Evolutionary conservation across 2,329 filamentous ascomycete species (phyloP).

Genomic region (Aspergillus arachidicola): DNA sequence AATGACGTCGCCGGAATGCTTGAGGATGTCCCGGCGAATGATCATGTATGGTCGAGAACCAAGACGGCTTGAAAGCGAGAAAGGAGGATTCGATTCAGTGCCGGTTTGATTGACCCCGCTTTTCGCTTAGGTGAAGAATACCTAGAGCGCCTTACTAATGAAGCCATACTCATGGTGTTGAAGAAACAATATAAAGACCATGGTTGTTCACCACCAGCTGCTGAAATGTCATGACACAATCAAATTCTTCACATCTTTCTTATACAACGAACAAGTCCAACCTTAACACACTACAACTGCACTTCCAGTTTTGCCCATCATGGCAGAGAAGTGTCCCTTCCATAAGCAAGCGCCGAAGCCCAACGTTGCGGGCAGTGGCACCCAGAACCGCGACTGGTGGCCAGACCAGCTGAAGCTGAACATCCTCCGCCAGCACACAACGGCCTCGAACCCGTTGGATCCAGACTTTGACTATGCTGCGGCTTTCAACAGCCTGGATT

Average conservation of each 20-base stretch:
- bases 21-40: neutral
- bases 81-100: neutral
- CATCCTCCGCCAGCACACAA: conserved; percentile 72
- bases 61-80: neutral
- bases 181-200: neutral
- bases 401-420: conserved; percentile 68
- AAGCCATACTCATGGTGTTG: neutral
- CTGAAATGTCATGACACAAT: neutral
- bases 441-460: conserved; percentile 64
- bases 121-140: neutral
- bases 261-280: neutral
- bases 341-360: conserved; percentile 21
- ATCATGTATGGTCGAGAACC: neutral
- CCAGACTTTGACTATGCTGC: conserved; percentile 71
- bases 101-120: neutral
- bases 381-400: conserved; percentile 73
- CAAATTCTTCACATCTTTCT: neutral
- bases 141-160: neutral
- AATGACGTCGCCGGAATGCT: neutral
- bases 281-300: neutral
- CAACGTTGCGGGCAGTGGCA: conserved; percentile 62
- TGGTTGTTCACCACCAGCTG: neutral
- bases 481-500: conserved; percentile 73
- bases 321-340: conserved; percentile 34
- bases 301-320: conserved; percentile 7